Percentiles rank a stretch among this genome's conserved stretches.
Conservation (phyloP, 2,329 filamentous ascomycete species). For the Macrophomina tecta region DNA sequence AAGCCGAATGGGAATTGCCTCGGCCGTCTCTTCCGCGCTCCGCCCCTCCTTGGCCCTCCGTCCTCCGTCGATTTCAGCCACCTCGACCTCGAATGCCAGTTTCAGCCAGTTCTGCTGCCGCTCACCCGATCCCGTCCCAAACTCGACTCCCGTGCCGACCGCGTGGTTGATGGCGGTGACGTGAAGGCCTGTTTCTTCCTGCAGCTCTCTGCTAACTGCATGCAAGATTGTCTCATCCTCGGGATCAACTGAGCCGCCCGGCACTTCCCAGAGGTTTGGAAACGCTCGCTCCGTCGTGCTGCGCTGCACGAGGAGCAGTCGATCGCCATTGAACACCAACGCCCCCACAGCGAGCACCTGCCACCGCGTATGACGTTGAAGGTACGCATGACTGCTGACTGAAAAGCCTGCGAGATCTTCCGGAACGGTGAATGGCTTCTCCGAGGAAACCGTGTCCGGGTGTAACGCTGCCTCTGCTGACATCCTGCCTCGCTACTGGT, state of each 20-base stretch:
- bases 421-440: background rate
- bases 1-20: slow-evolving; percentile 36
- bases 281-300: slow-evolving; percentile 43
- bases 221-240: slow-evolving; percentile 56
- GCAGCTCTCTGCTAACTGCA: slow-evolving; percentile 56
- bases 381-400: slow-evolving; percentile 38
- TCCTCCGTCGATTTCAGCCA: slow-evolving; percentile 30
- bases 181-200: slow-evolving; percentile 59
- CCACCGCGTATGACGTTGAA: slow-evolving; percentile 37
- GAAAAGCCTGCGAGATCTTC: slow-evolving; percentile 28
- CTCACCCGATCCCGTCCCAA: slow-evolving; percentile 7
- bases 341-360: slow-evolving; percentile 39
- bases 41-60: slow-evolving; percentile 11
- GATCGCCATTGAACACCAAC: slow-evolving; percentile 41
- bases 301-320: slow-evolving; percentile 44
- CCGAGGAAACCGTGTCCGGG: background rate
- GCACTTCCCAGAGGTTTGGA: slow-evolving; percentile 53
- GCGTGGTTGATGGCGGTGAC: slow-evolving; percentile 51
- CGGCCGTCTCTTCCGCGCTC: slow-evolving; percentile 7
- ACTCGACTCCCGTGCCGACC: slow-evolving; percentile 42
- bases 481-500: slow-evolving; percentile 26
- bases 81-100: slow-evolving; percentile 44
- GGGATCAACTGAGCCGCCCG: slow-evolving; percentile 57
- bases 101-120: slow-evolving; percentile 42
- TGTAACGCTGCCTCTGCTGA: background rate